These are phyloP conservation scores for Omphalotus guepiniiformis DNA, from an alignment of 768 basidiomycete genomes.

Conservation along the genomic window DNA sequence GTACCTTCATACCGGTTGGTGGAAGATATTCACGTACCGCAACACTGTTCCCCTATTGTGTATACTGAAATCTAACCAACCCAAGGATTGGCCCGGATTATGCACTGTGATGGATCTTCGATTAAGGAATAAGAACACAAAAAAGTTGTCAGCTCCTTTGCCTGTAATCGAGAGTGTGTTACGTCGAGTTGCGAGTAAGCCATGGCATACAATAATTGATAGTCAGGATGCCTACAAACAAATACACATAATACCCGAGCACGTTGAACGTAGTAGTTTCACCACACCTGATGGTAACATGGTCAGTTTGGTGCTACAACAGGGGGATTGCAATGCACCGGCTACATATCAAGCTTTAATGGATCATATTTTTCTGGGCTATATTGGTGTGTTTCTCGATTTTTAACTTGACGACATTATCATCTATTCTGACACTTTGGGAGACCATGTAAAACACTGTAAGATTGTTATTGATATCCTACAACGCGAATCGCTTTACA, in stretches of 20 bases:
- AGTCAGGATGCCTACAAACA: slow-evolving; percentile 37
- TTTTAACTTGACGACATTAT: slow-evolving; percentile 26
- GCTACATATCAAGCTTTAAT: slow-evolving; percentile 43
- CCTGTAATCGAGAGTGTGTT: slow-evolving; percentile 24
- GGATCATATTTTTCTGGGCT: slow-evolving; percentile 33
- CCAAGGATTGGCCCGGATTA: slow-evolving; percentile 17
- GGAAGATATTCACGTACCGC: too few species aligned
- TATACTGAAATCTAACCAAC: too few species aligned
- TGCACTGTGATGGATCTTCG: slow-evolving; percentile 28
- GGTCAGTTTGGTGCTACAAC: slow-evolving; percentile 31
- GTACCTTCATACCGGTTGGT: too few species aligned
- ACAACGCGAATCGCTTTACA: slow-evolving; percentile 28
- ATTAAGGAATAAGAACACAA: slow-evolving; percentile 31
- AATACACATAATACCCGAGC: slow-evolving; percentile 23
- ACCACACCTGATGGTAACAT: slow-evolving; percentile 40
- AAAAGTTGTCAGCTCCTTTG: slow-evolving; percentile 24
- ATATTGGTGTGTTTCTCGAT: slow-evolving; percentile 35
- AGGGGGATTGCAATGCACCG: slow-evolving; percentile 29
- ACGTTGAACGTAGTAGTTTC: slow-evolving; percentile 22
- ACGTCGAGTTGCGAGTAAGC: slow-evolving; percentile 15
- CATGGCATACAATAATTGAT: slow-evolving; percentile 27
- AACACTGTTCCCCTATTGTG: too few species aligned
- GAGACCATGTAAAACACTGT: slow-evolving; percentile 31
- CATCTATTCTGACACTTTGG: slow-evolving; percentile 35
- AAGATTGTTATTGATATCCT: slow-evolving; percentile 29